Base-by-base conservation (phyloP, 306 rosid genomes). In the Clitoria ternatea region DNA sequence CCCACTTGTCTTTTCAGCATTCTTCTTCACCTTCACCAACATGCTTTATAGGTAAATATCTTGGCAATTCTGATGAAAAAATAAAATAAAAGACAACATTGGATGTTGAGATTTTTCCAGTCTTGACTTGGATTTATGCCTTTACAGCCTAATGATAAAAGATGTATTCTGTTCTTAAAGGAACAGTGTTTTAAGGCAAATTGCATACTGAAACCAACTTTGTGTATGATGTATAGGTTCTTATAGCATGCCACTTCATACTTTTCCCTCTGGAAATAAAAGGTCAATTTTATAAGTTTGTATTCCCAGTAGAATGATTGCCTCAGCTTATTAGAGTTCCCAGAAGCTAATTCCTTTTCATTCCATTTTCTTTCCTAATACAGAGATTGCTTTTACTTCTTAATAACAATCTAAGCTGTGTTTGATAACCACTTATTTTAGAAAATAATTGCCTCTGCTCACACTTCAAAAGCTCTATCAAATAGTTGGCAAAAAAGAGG, bases 1-100 rank as follows among this genome's bases (percentile, higher is more conserved):
- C 74, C 80, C 76, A 3, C 83, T 65, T 18, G 66, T 69, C 79
- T 77, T 86, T 70, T 85, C 79, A 71, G 75, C 78, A 80, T 63
- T 81, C 65, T 72, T 87, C 70, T 56, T 73, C 61, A 71, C 73
- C 90, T 78, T 75, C 79, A 87, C 67, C 75, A 76, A 17, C 36
- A 39, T 56, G 50, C 39, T 33, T 61, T 65, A 32, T 59, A 70
- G 65, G 72, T 79, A 30, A 82, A 76, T 32, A 77, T 30, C 78
- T 47, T 76, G 19, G 56, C 54, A 61, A 49, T 45, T 69, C 33
- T 60, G 64, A 42, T 26, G 56, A 13, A 4, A 72, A n/a, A n/a
- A n/a, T n/a, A 57, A 42, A 66, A 24, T 18, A 44, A 32, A 45
- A 45, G 69, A 23, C 20, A 53, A 61, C 6, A 27, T 15, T 14